Base-by-base conservation (phyloP, 352 stramenopile genomes). In the Pythium coloratum region DNA sequence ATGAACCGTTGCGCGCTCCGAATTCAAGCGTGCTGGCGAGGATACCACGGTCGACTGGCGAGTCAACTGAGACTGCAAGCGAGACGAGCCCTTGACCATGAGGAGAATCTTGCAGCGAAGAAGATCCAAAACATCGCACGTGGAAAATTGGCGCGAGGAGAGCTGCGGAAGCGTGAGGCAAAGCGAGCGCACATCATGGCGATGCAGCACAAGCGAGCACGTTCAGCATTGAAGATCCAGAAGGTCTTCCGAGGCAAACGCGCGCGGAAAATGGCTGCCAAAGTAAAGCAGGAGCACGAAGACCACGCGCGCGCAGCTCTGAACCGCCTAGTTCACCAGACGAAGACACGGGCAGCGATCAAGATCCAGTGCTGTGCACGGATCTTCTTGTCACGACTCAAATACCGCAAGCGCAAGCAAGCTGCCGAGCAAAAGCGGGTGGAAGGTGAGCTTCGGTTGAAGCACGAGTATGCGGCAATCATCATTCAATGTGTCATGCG, bases 21-120 rank as follows among this genome's bases (percentile, higher is more conserved):
- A n/a, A 93, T 95, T 55, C 88, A 96, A 60, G 73, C 77, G 0
- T 79, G 72, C 33, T 96, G 84, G 83, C 80, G 88, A n/a, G 86
- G 86, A 0, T 91, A 80, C 61, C 84, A 91, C 53, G 84, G 80
- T 18, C 84, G 85, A 0, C 57, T 91, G 6, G 82, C 74, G 34
- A 80, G 78, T 24, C 84, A 90, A 50, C 26, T 95, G 55, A 73
- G 75, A 8, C 61, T 80, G 9, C 80, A 90, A 62, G 83, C 85
- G 1, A 74, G 80, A 50, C 68, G 67, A 42, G 78, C 70, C 10
- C 69, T 92, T 24, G 66, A 88, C 7, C 54, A 75, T 38, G 82
- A 96, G 64, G 75, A 89, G 42, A 56, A 78, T 6, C 59, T 77
- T 16, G 87, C 89, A 1, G 82, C 87, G 0, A 77, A 69, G 24